Evolutionary conservation across 441 rosid species (phyloP).

Genomic region (Pelargonium citronellum): DNA sequence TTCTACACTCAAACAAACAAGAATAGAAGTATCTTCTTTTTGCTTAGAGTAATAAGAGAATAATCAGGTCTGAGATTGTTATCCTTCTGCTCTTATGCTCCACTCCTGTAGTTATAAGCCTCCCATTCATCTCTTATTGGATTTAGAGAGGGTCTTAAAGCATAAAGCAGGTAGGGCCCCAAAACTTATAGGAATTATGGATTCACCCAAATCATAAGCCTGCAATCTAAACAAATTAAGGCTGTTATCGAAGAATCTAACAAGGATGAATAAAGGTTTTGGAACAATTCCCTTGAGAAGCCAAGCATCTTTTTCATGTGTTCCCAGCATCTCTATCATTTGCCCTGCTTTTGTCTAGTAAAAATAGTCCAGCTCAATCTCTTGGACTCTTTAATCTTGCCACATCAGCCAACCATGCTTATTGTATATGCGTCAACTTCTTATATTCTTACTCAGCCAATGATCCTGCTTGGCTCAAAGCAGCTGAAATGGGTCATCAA

Average conservation of each 20-base stretch:
- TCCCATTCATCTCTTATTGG: constrained; percentile 51
- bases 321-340: constrained; percentile 40
- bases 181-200: constrained; percentile 35
- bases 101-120: constrained; percentile 53
- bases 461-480: neutral
- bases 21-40: constrained; percentile 38
- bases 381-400: constrained; percentile 28
- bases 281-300: constrained; percentile 58
- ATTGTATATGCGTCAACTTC: constrained; percentile 23
- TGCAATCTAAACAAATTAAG: constrained; percentile 51
- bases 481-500: constrained; percentile 14
- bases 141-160: constrained; percentile 58
- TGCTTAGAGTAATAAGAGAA: constrained; percentile 36
- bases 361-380: constrained; percentile 22
- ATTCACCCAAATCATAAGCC: constrained; percentile 61
- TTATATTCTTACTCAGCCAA: neutral
- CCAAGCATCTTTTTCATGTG: constrained; percentile 58
- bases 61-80: constrained; percentile 34
- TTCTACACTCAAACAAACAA: constrained; percentile 32
- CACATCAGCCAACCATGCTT: constrained; percentile 33
- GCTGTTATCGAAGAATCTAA: constrained; percentile 75
- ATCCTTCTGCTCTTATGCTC: constrained; percentile 36
- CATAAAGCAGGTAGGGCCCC: constrained; percentile 64
- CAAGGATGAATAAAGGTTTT: constrained; percentile 49
- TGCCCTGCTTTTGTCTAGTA: constrained; percentile 37